These are phyloP conservation scores for Calonectria crousiana DNA, from an alignment of 2,329 filamentous ascomycete species.

Conservation along the genomic window DNA sequence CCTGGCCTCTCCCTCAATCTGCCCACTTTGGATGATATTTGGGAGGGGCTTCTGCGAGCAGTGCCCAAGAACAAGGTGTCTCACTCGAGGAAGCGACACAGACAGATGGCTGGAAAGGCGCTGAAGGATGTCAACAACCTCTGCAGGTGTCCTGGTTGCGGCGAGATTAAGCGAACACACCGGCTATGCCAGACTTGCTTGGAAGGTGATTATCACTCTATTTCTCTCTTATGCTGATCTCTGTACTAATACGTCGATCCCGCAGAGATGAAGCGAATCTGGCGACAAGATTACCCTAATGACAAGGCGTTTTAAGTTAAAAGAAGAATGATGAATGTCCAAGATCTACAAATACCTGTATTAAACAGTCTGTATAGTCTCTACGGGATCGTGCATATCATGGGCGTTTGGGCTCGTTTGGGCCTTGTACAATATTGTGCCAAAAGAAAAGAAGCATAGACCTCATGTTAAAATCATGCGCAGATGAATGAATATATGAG, in stretches of 20 bases:
- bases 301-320: slow-evolving; percentile 48
- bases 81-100: slow-evolving; percentile 92
- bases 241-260: slow-evolving; percentile 21
- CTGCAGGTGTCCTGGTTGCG: slow-evolving; percentile 91
- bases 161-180: slow-evolving; percentile 88
- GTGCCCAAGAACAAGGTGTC: slow-evolving; percentile 99
- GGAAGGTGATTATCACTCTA: slow-evolving; percentile 69
- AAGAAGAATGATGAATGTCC: slow-evolving; percentile 25
- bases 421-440: slow-evolving; percentile 47
- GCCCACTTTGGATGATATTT: slow-evolving; percentile 79
- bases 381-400: slow-evolving; percentile 47
- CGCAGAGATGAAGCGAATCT: slow-evolving; percentile 61
- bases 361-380: slow-evolving; percentile 48
- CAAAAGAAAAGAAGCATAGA: slow-evolving; percentile 24
- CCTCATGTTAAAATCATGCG: slow-evolving; percentile 2
- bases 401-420: slow-evolving; percentile 49
- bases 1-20: slow-evolving; percentile 70
- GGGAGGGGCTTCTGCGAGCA: slow-evolving; percentile 91
- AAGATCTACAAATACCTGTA: slow-evolving; percentile 43
- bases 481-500: neutral
- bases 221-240: neutral
- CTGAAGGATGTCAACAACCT: slow-evolving; percentile 90
- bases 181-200: slow-evolving; percentile 90
- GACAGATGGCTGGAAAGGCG: slow-evolving; percentile 96
- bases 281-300: slow-evolving; percentile 53